Evolutionary conservation across 2,329 filamentous ascomycete species (phyloP), one percentile per base, ranked within the genome.

Genomic region (Hypoxylon sp.): DNA sequence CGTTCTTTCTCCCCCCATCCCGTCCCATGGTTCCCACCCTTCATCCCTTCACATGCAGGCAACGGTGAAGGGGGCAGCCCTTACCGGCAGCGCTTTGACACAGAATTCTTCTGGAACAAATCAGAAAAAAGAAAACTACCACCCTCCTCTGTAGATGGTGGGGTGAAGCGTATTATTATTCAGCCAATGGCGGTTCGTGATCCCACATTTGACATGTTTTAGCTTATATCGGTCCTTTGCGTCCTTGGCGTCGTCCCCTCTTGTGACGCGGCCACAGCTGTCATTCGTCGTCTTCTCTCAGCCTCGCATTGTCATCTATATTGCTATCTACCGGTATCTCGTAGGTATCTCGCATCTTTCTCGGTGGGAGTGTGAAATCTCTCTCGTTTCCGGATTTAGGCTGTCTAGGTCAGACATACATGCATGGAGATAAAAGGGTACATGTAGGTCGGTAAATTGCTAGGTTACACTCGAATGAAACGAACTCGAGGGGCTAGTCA

Each of bases 181-280:
- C 19, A 48, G 6, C 61, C 63, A 70, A 68, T 67, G 19, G 61
- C n/a, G 62, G 57, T 42, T 53, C 19, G 21, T 37, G 68, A 70
- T 70, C 68, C 53, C 50, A 6, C 32, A 7, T 24, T 42, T 65
- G 61, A 64, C 61, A 60, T 61, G 19, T 62, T 15, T 24, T 68
- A 59, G 68, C 54, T 57, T 54, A 29, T 53, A 70, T 70, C 68
- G 68, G 60, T 35, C 62, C 53, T 62, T 62, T 68, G 24, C 19
- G n/a, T 31, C 21, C 29, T 35, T 56, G 32, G 29, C 24, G 46
- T 53, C 21, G 17, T 7, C 27, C 6, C 52, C 37, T 35, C 48
- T 50, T 47, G 27, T 64, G 50, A 59, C 50, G 31, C 35, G 17
- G 48, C 35, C 52, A 60, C n/a, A 35, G 31, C 51, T 29, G 27